Conservation (phyloP, 1,284 basidiomycete species). For the Athelia psychrophila region DNA sequence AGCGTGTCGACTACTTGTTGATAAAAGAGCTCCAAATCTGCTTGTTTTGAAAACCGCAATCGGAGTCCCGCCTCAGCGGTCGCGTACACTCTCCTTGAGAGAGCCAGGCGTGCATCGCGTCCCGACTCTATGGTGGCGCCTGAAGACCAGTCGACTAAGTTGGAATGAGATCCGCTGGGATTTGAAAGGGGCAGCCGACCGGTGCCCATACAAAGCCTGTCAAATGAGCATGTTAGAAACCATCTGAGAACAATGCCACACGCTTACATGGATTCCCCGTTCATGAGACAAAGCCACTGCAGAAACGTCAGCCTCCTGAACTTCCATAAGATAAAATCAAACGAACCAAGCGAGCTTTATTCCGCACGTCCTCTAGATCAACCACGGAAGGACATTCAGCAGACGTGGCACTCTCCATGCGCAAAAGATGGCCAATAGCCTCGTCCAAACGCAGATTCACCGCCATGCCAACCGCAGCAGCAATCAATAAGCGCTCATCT, state of each 20-base stretch:
- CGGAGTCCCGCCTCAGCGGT: slow-evolving; percentile 26
- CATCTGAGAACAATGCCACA: too few relatives aligned
- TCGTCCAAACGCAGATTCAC: slow-evolving; percentile 38
- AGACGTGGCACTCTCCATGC: too few relatives aligned
- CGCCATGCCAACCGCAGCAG: slow-evolving; percentile 44
- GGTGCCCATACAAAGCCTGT: slow-evolving; percentile 34
- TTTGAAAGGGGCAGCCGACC: slow-evolving; percentile 32
- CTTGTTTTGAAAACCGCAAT: slow-evolving; percentile 22
- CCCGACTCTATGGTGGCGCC: slow-evolving; percentile 21
- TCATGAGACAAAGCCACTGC: slow-evolving; percentile 36
- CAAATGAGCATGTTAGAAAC: too few relatives aligned
- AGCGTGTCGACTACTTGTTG: slow-evolving; percentile 24
- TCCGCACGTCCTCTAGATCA: background rate
- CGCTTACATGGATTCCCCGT: slow-evolving; percentile 29
- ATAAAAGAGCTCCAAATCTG: slow-evolving; percentile 30
- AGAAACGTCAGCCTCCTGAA: too few relatives aligned
- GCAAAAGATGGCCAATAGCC: slow-evolving; percentile 25
- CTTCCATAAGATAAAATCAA: too few relatives aligned
- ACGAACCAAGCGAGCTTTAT: slow-evolving; percentile 30
- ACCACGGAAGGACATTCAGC: too few relatives aligned
- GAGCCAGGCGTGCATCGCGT: slow-evolving; percentile 34
- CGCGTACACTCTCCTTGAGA: slow-evolving; percentile 30
- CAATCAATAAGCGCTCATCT: slow-evolving; percentile 38
- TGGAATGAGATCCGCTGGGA: slow-evolving; percentile 23
- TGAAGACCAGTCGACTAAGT: slow-evolving; percentile 21